These are phyloP conservation scores for Lachnellula occidentalis DNA, from an alignment of 2,329 filamentous ascomycete genomes.

Conservation along the genomic window DNA sequence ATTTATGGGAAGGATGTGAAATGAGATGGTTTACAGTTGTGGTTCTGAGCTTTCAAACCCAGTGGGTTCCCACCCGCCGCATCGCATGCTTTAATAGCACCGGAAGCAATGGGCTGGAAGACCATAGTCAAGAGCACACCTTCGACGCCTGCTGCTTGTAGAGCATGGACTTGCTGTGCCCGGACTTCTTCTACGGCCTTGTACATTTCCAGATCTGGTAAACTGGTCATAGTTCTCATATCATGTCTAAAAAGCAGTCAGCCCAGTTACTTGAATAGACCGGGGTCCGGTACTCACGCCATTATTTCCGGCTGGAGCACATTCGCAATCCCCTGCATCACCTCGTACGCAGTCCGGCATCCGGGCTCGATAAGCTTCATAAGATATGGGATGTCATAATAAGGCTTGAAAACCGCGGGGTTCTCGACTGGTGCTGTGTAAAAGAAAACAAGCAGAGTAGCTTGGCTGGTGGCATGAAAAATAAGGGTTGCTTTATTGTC, in stretches of 20 bases:
- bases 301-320: not conserved
- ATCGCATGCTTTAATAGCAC: not conserved
- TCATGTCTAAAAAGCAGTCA: not conserved
- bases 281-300: not conserved
- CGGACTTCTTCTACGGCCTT: not conserved
- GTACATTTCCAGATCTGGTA: not conserved
- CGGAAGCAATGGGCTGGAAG: slow-evolving; percentile 1
- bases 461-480: not conserved
- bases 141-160: not conserved
- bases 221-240: not conserved
- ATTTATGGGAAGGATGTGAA: not conserved
- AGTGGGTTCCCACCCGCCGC: not conserved
- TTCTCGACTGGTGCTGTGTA: not conserved
- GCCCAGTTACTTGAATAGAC: too few relatives aligned
- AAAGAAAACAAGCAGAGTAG: slow-evolving; percentile 27
- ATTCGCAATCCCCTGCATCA: not conserved
- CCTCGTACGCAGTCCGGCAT: not conserved
- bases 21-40: not conserved
- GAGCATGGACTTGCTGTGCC: not conserved
- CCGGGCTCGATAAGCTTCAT: not conserved
- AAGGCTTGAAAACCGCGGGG: not conserved
- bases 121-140: slow-evolving; percentile 1
- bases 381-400: not conserved
- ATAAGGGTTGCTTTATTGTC: not conserved
- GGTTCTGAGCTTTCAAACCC: slow-evolving; percentile 1